Evolutionary conservation across 371 early-diverging fungal genomes (phyloP), one percentile per base, ranked within the genome.

Genomic region (Mucor velutinosus): DNA sequence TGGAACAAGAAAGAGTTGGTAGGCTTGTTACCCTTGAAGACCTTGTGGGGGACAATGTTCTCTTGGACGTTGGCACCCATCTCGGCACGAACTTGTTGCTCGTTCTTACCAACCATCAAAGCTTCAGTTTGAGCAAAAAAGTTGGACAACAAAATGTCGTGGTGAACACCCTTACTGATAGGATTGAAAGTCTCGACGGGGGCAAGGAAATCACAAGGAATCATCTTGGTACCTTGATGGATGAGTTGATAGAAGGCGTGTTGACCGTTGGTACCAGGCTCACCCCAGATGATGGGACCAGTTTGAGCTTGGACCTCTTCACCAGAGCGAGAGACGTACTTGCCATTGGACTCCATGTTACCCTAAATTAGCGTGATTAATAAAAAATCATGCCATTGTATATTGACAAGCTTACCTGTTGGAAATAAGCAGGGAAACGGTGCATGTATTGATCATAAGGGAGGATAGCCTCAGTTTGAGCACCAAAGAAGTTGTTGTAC

Each of bases 301-400:
- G 99, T 97, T 62, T 90, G 85, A 74, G 93, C 93, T 60, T 90
- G 76, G 35, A 96, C 93, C 35, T 79, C 81, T 56, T 85, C 85
- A 65, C 94, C 93, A 63, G 89, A 85, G 43, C 95, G 92, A 66
- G 93, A 93, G 58, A 92, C 87, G 67, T 92, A 93, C 84, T 99
- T 99, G 75, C 99, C 99, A 79, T 99, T 99, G 51, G 97, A 97
- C 82, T 99, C 99, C 99, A 99, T 99, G 79, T 99, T 99, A 68
- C 98, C 98, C 88, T 89, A 59, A 25, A 15, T 17, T 47, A 23
- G 55, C 56, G 60, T 57, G 29, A 30, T 29, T 23, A 19, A 10
- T 11, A 60, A 53, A 11, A 33, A 5, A 19, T 49, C 57, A 29
- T 39, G 27, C 27, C 47, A 41, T 49, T 21, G 62, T 56, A 17